Evolutionary conservation across 2,329 filamentous ascomycete genomes (phyloP).

Genomic region (Aspergillus cejpii): DNA sequence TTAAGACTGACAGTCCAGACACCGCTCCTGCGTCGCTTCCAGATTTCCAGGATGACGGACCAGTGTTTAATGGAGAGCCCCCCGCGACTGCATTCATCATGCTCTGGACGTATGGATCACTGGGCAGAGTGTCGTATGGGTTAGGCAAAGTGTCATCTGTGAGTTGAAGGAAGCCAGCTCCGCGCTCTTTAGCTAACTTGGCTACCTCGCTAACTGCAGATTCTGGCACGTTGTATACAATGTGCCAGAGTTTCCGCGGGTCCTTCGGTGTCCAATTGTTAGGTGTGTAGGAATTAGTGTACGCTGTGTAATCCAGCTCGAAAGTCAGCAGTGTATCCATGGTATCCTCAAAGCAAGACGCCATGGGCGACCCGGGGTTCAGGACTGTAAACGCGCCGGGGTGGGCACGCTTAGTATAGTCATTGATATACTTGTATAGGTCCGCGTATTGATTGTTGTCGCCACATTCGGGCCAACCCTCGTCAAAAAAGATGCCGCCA

Average conservation of each 20-base stretch:
- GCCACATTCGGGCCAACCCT: slow-evolving; percentile 26
- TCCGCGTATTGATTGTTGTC: slow-evolving; percentile 23
- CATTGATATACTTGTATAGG: slow-evolving; percentile 22
- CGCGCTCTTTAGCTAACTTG: slow-evolving; percentile 6
- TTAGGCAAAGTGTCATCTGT: slow-evolving; percentile 14
- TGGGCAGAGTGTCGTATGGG: slow-evolving; percentile 16
- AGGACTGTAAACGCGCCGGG: slow-evolving; percentile 14
- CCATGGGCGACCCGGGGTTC: slow-evolving; percentile 16
- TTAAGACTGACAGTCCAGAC: slow-evolving; percentile 5
- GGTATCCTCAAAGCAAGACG: slow-evolving; percentile 27
- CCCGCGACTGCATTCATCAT: slow-evolving; percentile 11
- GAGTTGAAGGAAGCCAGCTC: slow-evolving; percentile 13
- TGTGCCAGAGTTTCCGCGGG: slow-evolving; percentile 30
- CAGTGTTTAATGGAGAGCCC: slow-evolving; percentile 6
- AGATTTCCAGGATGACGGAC: slow-evolving; percentile 1
- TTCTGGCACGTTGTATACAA: slow-evolving; percentile 26
- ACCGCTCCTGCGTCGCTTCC: slow-evolving; percentile 5
- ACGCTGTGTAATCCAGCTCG: slow-evolving; percentile 22
- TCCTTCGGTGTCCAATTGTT: slow-evolving; percentile 28
- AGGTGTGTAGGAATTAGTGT: slow-evolving; percentile 15
- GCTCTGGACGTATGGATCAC: slow-evolving; percentile 14
- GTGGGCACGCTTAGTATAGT: slow-evolving; percentile 15
- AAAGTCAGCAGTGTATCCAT: slow-evolving; percentile 32
- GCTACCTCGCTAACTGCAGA: slow-evolving; percentile 5
- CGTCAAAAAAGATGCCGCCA: slow-evolving; percentile 32